Evolutionary conservation across 805 yeast species (phyloP).

Genomic region (Kuraishia piskuri): DNA sequence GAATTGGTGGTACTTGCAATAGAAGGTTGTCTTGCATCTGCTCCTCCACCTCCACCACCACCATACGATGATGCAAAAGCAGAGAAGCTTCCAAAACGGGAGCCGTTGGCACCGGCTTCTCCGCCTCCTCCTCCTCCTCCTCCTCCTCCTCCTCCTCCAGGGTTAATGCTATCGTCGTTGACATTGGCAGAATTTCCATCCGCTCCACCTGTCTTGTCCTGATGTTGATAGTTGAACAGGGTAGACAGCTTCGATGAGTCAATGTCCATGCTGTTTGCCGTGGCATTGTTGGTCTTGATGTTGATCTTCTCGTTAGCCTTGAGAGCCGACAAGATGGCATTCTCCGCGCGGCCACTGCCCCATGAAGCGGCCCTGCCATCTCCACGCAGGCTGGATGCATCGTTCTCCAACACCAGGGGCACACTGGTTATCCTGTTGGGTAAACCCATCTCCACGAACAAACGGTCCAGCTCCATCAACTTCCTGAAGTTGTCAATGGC

Average conservation of each 20-base stretch:
- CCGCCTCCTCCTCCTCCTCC: not conserved
- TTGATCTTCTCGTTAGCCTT: not conserved
- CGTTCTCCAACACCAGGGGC: constrained; percentile 2
- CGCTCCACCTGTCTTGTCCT: not conserved
- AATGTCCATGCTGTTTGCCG: constrained; percentile 9
- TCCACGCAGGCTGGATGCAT: constrained; percentile 1
- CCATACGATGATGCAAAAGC: not conserved
- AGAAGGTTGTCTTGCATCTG: not conserved
- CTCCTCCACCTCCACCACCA: not conserved
- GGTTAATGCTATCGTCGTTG: too few species aligned
- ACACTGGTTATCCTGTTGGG: constrained; percentile 7
- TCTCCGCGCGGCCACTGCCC: not conserved
- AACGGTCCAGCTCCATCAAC: constrained; percentile 12
- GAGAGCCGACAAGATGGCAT: not conserved
- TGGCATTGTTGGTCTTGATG: not conserved
- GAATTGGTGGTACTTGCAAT: not conserved
- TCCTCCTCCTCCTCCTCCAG: not conserved
- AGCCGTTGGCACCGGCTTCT: not conserved
- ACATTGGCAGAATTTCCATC: too few species aligned
- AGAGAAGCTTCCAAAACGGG: not conserved
- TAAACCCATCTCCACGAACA: constrained; percentile 13
- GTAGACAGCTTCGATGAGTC: not conserved
- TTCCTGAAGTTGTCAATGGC: constrained; percentile 18
- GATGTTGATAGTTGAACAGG: not conserved
- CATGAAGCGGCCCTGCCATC: not conserved